Base-by-base conservation (phyloP, 192 early-diverging fungal genomes). In the Umbelopsis sp. region DNA sequence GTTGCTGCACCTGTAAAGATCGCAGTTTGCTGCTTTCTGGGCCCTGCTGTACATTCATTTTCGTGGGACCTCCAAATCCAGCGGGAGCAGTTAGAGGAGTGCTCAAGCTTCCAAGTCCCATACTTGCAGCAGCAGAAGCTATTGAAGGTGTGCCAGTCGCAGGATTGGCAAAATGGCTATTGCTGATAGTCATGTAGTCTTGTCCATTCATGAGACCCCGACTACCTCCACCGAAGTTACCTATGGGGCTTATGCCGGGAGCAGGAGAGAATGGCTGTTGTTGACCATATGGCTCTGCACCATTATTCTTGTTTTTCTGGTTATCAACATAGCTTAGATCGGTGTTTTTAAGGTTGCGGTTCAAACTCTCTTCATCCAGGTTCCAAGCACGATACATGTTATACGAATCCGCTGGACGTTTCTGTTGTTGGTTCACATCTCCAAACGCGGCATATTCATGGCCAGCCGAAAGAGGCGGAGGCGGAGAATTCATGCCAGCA, bases 11-110 rank as follows among this genome's bases (percentile, higher is more conserved):
- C 48, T 80, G 78, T 10, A 80, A 46, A 45, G 58, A 58, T 41
- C 84, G 78, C 30, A 87, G 73, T 50, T 84, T 87, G 18, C 30
- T 61, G 25, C 70, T 88, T 83, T 33, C 83, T 84, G 7, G 73
- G 72, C 12, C 74, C 53, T 47, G 64, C 70, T 37, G 68, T 73
- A 51, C 67, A 53, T 8, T 68, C 37, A 12, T 46, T 66, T 48
- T 77, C 67, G 20, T 68, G 49, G 61, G 53, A 53, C 49, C 69
- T 27, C 18, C 78, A 20, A 79, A 37, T 12, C 79, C 74, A 51
- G 82, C 71, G 30, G 79, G 66, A 13, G 77, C 73, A 18, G 78
- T 65, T 20, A 80, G n/a, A 2, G 72, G 55, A n/a, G 55, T 35
- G 18, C 55, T 61, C 33, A 30, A 18, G 7, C 30, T 61, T 12